Conservation (phyloP, 805 yeast genomes). For the Wickerhamiella allomyrinae region DNA sequence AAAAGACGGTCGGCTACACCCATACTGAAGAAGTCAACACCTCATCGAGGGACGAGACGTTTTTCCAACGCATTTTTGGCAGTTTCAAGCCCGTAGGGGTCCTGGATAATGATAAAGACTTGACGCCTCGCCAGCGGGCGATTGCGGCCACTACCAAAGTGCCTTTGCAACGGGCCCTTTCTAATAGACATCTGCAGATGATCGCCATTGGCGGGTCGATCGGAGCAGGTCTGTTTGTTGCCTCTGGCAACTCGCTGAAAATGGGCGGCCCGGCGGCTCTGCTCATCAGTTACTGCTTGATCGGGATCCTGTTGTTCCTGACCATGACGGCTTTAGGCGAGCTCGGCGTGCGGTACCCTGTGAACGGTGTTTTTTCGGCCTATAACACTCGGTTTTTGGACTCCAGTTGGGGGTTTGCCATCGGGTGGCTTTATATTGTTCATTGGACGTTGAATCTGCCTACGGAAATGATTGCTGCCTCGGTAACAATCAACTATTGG, state of each 20-base stretch:
- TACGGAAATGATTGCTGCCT: constrained; percentile 48
- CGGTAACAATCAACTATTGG: constrained; percentile 44
- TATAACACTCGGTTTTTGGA: constrained; percentile 49
- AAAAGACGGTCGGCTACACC: not conserved
- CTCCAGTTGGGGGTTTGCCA: constrained; percentile 53
- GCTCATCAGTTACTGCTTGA: constrained; percentile 40
- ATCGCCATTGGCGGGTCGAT: constrained; percentile 61
- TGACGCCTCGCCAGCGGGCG: constrained; percentile 21
- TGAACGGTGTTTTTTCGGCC: constrained; percentile 43
- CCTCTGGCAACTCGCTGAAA: constrained; percentile 44
- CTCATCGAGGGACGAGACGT: not conserved
- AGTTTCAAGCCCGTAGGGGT: constrained; percentile 31
- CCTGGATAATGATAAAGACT: constrained; percentile 21
- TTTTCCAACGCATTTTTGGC: constrained; percentile 14
- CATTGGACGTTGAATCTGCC: constrained; percentile 53
- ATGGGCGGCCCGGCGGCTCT: constrained; percentile 48
- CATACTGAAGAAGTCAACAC: not conserved
- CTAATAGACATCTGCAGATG: constrained; percentile 50
- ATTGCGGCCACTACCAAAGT: constrained; percentile 32
- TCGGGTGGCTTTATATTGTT: constrained; percentile 54
- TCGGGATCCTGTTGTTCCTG: constrained; percentile 49
- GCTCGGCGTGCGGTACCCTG: constrained; percentile 51
- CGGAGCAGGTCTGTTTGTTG: constrained; percentile 63
- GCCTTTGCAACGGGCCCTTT: constrained; percentile 33
- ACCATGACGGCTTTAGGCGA: constrained; percentile 59